phyloP scores from a whole-genome alignment of 1,139 yeast genomes.

The Pichia sp. region DNA sequence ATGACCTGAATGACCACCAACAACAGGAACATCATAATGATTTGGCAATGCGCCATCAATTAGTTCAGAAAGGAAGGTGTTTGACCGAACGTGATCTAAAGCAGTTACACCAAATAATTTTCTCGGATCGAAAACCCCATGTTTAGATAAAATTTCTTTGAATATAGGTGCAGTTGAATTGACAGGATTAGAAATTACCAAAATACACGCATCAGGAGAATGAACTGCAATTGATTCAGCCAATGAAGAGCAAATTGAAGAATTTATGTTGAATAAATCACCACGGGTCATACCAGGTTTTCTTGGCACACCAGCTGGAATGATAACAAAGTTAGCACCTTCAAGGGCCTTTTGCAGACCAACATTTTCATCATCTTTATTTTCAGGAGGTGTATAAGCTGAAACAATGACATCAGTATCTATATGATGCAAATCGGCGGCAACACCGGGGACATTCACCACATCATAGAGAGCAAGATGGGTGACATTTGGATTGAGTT shows the following conservation, averaged over 20 bases:
- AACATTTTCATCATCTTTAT: conserved; percentile 36
- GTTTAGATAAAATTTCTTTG: conserved; percentile 73
- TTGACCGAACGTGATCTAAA: conserved; percentile 83
- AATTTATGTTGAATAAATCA: conserved; percentile 88
- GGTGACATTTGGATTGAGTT: conserved; percentile 51
- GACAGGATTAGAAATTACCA: conserved; percentile 89
- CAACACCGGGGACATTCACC: conserved; percentile 87
- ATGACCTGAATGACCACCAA: conserved; percentile 96
- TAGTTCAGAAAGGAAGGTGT: conserved; percentile 62
- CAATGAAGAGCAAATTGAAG: conserved; percentile 78
- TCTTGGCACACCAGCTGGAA: conserved; percentile 97
- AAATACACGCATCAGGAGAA: conserved; percentile 69
- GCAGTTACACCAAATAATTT: conserved; percentile 90
- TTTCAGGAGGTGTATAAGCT: conserved; percentile 58
- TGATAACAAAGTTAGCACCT: conserved; percentile 71
- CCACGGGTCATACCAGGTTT: conserved; percentile 99
- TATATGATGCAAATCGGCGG: conserved; percentile 84
- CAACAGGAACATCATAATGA: conserved; percentile 64
- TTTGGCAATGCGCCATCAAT: conserved; percentile 27
- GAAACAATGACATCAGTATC: conserved; percentile 71
- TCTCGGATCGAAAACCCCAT: conserved; percentile 71
- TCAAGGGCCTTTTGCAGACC: conserved; percentile 49
- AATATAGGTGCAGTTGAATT: conserved; percentile 94
- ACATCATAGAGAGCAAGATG: conserved; percentile 82
- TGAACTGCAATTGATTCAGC: conserved; percentile 71